Evolutionary conservation across 1,284 basidiomycete species (phyloP).

Genomic region (Austroboletus novae-zelandiae): DNA sequence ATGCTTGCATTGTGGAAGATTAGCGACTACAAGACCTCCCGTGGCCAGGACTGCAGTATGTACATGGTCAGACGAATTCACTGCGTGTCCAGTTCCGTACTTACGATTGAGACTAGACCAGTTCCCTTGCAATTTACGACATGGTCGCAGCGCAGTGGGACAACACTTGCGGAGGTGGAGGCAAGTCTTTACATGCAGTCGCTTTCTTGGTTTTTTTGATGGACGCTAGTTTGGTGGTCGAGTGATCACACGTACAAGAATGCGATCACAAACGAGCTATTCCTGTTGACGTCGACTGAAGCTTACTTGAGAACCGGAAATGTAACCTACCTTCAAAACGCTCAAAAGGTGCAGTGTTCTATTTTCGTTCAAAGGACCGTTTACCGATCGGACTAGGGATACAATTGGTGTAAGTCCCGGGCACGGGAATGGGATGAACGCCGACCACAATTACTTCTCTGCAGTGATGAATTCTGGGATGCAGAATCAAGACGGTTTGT

Average conservation of each 20-base stretch:
- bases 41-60: conserved; percentile 33
- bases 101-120: conserved; percentile 30
- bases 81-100: not conserved
- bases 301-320: conserved; percentile 42
- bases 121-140: conserved; percentile 46
- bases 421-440: not conserved
- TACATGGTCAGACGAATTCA: conserved; percentile 37
- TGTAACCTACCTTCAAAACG: conserved; percentile 44
- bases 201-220: conserved; percentile 30
- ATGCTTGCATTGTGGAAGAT: conserved; percentile 54
- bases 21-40: conserved; percentile 44
- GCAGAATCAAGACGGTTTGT: conserved; percentile 47
- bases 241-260: conserved; percentile 55
- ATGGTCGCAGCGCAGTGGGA: conserved; percentile 51
- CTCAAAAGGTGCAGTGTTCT: conserved; percentile 35
- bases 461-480: conserved; percentile 47
- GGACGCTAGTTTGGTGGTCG: conserved; percentile 51
- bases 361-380: not conserved
- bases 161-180: conserved; percentile 26
- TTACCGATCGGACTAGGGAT: conserved; percentile 30
- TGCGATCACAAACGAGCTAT: conserved; percentile 56
- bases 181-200: not conserved
- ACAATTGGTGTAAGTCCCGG: conserved; percentile 44
- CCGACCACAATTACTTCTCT: not conserved
- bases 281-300: conserved; percentile 47